Conservation (phyloP, 208 protist species). For the Leishmania braziliensis region DNA sequence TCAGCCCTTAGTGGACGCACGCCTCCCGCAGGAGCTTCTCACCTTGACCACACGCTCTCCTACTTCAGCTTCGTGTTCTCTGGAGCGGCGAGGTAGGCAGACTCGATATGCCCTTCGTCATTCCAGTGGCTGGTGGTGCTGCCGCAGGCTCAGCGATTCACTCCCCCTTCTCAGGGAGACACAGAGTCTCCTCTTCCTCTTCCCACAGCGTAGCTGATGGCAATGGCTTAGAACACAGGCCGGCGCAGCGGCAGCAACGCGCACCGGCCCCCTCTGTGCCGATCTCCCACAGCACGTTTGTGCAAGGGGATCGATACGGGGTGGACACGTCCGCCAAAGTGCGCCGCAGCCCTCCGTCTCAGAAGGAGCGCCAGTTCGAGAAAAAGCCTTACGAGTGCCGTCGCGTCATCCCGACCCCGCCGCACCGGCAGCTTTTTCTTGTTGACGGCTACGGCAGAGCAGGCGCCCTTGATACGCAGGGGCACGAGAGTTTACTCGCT, state of each 20-base stretch:
- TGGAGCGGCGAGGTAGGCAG: background rate
- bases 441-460: slow-evolving; percentile 13
- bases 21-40: background rate
- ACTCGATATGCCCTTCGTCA: background rate
- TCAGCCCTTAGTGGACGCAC: background rate
- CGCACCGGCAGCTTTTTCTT: slow-evolving; percentile 50
- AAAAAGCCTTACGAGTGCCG: background rate
- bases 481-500: background rate
- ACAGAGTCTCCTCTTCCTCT: background rate
- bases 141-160: background rate
- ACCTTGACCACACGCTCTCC: background rate
- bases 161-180: background rate
- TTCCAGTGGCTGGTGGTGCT: background rate
- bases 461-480: background rate
- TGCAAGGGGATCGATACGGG: background rate
- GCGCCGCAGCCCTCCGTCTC: background rate
- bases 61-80: background rate
- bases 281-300: background rate
- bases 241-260: background rate
- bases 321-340: background rate
- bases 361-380: background rate
- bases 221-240: background rate
- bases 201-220: background rate
- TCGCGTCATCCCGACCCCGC: slow-evolving; percentile 35
- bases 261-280: background rate